Conservation (phyloP, 768 basidiomycete genomes). For the Lentinula sp. region DNA sequence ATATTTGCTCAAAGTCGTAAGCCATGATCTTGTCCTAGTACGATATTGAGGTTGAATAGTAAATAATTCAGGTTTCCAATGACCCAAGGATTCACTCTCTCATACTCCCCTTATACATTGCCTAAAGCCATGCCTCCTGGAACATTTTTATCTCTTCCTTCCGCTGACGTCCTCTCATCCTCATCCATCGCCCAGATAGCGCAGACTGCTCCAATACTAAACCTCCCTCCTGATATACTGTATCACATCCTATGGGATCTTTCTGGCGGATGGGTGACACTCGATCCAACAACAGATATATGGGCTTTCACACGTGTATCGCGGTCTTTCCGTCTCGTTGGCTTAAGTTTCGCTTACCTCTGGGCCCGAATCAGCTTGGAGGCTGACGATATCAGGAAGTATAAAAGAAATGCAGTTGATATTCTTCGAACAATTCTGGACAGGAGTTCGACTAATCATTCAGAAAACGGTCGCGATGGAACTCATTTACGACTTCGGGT, state of each 20-base stretch:
- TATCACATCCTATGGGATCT: not conserved
- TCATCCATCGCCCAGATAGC: not conserved
- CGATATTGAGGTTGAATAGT: too few species aligned
- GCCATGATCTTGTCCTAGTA: not conserved
- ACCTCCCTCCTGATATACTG: not conserved
- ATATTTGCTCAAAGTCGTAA: not conserved
- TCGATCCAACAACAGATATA: conserved; percentile 1
- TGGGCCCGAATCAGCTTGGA: conserved; percentile 2
- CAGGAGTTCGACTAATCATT: not conserved
- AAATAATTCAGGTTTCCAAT: not conserved
- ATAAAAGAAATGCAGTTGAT: not conserved
- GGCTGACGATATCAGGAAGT: not conserved
- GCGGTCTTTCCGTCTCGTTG: not conserved
- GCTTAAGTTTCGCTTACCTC: not conserved
- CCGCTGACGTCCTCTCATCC: not conserved
- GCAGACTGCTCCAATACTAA: not conserved
- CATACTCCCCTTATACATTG: not conserved
- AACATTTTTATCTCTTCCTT: not conserved
- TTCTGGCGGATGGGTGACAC: not conserved
- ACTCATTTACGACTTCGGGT: not conserved
- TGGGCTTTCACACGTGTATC: conserved; percentile 3
- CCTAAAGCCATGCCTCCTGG: not conserved
- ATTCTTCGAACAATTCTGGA: not conserved
- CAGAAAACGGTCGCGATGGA: not conserved
- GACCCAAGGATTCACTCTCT: not conserved